Conservation (phyloP, 768 basidiomycete species). For the Ephemerocybe angulata region DNA sequence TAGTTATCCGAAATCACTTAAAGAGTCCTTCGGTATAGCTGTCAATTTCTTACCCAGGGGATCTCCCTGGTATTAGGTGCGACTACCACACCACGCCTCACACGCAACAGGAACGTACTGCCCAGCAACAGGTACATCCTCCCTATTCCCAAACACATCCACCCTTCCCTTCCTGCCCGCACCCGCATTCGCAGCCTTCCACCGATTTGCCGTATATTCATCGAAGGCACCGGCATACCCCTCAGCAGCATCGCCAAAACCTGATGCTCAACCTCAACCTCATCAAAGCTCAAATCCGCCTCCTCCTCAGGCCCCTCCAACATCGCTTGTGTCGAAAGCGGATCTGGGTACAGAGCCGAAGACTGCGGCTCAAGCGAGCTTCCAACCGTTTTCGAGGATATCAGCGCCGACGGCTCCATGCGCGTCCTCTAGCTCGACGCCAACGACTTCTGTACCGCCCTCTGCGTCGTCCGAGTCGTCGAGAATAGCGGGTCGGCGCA, state of each 20-base stretch:
- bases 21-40: too few relatives aligned
- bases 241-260: slow-evolving; percentile 23
- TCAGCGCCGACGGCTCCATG: background rate
- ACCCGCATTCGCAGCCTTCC: slow-evolving; percentile 16
- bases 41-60: too few relatives aligned
- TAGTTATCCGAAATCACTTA: too few relatives aligned
- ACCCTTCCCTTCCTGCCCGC: slow-evolving; percentile 24
- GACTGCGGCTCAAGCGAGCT: slow-evolving; percentile 20
- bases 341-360: slow-evolving; percentile 9
- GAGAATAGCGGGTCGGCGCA: background rate
- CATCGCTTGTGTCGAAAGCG: slow-evolving; percentile 44
- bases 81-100: too few relatives aligned
- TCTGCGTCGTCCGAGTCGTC: slow-evolving; percentile 12
- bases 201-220: slow-evolving; percentile 13
- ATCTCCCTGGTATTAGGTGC: too few relatives aligned
- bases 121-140: slow-evolving; percentile 35
- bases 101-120: slow-evolving; percentile 3
- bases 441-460: background rate
- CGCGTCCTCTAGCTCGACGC: slow-evolving; percentile 3
- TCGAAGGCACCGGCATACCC: slow-evolving; percentile 10
- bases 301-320: slow-evolving; percentile 48
- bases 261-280: slow-evolving; percentile 27
- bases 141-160: slow-evolving; percentile 48
- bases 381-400: slow-evolving; percentile 22
- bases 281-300: slow-evolving; percentile 54